Evolutionary conservation across 352 stramenopile genomes (phyloP).

Genomic region (Globisporangium heterothallicum): DNA sequence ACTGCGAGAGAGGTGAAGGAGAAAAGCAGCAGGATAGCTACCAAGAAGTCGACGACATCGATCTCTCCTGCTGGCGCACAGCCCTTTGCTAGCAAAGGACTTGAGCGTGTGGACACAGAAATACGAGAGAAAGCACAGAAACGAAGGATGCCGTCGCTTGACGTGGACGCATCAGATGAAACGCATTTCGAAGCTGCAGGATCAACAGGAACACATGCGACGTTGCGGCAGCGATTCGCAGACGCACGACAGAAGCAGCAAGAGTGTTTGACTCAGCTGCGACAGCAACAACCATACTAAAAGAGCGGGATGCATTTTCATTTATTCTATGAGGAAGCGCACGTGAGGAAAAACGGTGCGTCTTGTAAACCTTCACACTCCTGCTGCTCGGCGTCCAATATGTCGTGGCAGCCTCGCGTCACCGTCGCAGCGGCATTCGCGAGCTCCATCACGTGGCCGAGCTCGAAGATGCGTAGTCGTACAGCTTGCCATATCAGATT

Average conservation of each 20-base stretch:
- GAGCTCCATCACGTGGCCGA: conserved; percentile 15
- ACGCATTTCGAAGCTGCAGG: no score
- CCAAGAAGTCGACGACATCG: not conserved
- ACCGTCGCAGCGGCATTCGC: conserved; percentile 16
- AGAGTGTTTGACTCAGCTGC: conserved; percentile 3
- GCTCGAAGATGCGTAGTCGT: conserved; percentile 40
- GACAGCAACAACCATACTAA: conserved; percentile 5
- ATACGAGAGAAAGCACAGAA: no score
- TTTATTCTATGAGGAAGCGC: not conserved
- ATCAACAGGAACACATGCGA: conserved; percentile 10
- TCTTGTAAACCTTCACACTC: not conserved
- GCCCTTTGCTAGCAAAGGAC: no score
- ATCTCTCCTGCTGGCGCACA: no score
- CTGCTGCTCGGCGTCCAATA: not conserved
- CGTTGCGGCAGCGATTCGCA: conserved; percentile 14
- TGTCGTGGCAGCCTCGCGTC: no score
- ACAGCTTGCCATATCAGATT: conserved; percentile 39
- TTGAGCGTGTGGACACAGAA: no score
- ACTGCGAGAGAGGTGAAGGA: not conserved
- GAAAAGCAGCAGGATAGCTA: not conserved
- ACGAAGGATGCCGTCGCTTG: no score
- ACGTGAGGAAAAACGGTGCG: not conserved
- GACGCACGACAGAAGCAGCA: conserved; percentile 18
- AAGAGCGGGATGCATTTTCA: not conserved
- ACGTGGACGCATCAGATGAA: no score